Base-by-base conservation (phyloP, 2,329 filamentous ascomycete genomes). In the Pyricularia pennisetigena region DNA sequence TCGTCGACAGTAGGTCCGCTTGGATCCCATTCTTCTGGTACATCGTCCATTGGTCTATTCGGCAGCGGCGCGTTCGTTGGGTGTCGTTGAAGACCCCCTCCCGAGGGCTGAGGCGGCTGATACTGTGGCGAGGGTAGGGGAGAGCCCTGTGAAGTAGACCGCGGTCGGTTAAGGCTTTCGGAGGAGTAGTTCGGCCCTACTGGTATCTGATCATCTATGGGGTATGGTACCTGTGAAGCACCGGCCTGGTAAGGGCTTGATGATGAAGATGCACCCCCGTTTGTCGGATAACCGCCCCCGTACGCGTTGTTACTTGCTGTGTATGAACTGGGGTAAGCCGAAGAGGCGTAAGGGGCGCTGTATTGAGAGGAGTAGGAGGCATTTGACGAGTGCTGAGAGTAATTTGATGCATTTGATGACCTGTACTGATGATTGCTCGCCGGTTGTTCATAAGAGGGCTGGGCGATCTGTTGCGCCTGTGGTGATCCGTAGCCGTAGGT, bases 41-140 rank as follows among this genome's bases (percentile, higher is more conserved):
- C 70, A 64, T 79, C 77, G 10, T 82, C 81, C 71, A 81, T 78
- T 63, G 82, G 85, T 64, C 83, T 81, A 69, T 78, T 86, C n/a
- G 86, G 84, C 64, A 88, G 77, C 61, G 86, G 83, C 68, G 86
- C 82, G 75, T 88, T 83, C 20, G 86, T 88, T 1, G 86, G 86
- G 69, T 88, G 84, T 67, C 86, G 81, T 69, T 82, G 80, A 12
- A 87, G 74, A n/a, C 82, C 80, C 2, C 81, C 77, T 6, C 82
- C 80, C 28, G 79, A 74, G 64, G 41, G 41, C 35, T 7, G 41
- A n/a, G 82, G 80, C 29, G 78, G 72, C 63, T 78, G 79, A 20
- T 74, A 71, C 2, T 78, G 79, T 3, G 83, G 80, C 0, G 83
- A 83, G 7, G 80, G 78, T 35, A 80, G 69, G 6, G 82, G 80